Conservation (phyloP, 371 early-diverging fungal genomes). For the Syncephalastrum contaminatum region DNA sequence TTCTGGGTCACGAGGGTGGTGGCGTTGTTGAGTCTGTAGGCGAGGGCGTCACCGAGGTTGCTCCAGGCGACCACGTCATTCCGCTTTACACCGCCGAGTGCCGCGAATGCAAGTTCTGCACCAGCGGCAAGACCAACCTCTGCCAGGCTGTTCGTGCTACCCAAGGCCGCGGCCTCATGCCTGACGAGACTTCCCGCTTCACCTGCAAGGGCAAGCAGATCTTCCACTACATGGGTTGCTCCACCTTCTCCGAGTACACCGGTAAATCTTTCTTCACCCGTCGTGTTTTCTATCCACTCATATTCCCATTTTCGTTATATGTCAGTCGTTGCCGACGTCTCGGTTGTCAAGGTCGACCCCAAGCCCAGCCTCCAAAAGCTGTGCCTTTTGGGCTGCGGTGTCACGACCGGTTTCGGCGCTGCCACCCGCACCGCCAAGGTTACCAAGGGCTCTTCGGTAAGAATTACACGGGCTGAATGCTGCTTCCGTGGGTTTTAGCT, state of each 20-base stretch:
- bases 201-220: conserved; percentile 86
- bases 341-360: conserved; percentile 85
- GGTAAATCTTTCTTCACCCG: conserved; percentile 25
- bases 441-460: conserved; percentile 64
- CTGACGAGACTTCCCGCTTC: conserved; percentile 92
- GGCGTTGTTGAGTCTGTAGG: conserved; percentile 96
- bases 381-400: conserved; percentile 93
- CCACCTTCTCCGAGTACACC: conserved; percentile 95
- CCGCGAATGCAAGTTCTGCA: conserved; percentile 94
- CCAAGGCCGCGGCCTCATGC: conserved; percentile 95
- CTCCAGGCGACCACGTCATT: conserved; percentile 92
- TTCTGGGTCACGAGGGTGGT: conserved; percentile 96
- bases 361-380: conserved; percentile 81
- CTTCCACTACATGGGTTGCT: conserved; percentile 96
- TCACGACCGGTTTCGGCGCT: conserved; percentile 96
- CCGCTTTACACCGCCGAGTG: conserved; percentile 95
- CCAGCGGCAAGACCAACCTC: conserved; percentile 92
- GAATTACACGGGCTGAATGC: background rate
- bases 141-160: conserved; percentile 90
- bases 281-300: background rate
- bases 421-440: conserved; percentile 92
- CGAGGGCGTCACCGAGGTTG: conserved; percentile 91
- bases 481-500: background rate
- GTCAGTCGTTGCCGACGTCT: conserved; percentile 83
- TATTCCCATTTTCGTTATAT: background rate